Evolutionary conservation across 345 rosid species (phyloP), one percentile per base, ranked within the genome.

Genomic region (Turnera subulata): DNA sequence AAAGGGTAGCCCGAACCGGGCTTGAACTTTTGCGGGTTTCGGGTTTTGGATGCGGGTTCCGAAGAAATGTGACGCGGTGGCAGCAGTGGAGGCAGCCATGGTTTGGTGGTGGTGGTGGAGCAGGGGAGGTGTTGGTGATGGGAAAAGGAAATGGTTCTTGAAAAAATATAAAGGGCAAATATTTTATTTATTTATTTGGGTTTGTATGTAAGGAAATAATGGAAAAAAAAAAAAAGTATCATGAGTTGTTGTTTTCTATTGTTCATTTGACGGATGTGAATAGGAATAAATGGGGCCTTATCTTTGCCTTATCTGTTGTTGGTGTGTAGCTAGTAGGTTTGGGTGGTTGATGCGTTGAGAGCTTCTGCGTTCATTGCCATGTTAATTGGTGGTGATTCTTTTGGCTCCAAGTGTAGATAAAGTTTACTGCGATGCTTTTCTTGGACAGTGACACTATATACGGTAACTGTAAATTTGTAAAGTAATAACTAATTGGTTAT

Each of bases 1-100:
- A 29, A 91, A 82, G 6, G n/a, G n/a, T n/a, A n/a, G n/a, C n/a
- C 78, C 72, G 26, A 92, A 79, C 53, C 72, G 58, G 38, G 96
- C 88, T 45, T 77, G 84, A 74, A 86, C 47, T 43, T 73, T 70
- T 38, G 9, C 13, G 46, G 15, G 58, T 52, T 56, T 67, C 0
- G 80, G 67, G 62, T 64, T 71, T 32, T 48, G 56, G 32, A 76
- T 18, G 16, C 77, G 77, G 58, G 74, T 65, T 18, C 91, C 83
- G 7, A 82, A 74, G 78, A 89, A 80, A 39, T 68, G 66, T 1
- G 96, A 82, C 16, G 78, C 65, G 56, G 82, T 49, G 18, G 87
- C 83, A 0, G 81, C 74, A 15, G 79, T 64, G 4, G 45, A 5
- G 1, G 55, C 19, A 0, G 32, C 77, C 73, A 79, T 72, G 58